phyloP scores from a whole-genome alignment of 2,329 filamentous ascomycete genomes.

The Penicillium sp. region DNA sequence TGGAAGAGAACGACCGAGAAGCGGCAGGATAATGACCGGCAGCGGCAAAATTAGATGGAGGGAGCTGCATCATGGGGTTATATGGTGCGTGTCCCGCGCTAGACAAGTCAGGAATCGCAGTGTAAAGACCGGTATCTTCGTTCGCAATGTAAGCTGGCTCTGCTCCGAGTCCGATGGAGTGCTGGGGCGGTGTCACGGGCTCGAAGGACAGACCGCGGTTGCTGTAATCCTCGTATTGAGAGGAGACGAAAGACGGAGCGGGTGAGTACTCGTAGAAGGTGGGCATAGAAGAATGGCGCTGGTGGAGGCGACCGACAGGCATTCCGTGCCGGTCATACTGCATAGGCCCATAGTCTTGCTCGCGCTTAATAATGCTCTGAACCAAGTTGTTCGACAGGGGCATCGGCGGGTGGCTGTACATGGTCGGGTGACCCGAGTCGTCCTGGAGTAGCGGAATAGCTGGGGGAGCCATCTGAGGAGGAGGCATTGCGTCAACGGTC shows the following conservation, averaged over 20 bases:
- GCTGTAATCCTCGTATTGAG: conserved; percentile 97
- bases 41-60: conserved; percentile 77
- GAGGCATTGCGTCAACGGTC: conserved; percentile 86
- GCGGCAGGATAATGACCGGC: conserved; percentile 75
- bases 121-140: conserved; percentile 94
- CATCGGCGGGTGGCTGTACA: conserved; percentile 64
- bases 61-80: conserved; percentile 87
- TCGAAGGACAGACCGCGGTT: conserved; percentile 94
- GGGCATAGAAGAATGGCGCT: conserved; percentile 97
- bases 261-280: conserved; percentile 98
- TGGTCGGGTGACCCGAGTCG: conserved; percentile 63
- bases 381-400: conserved; percentile 66
- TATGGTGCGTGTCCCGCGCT: conserved; percentile 63
- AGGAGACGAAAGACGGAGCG: conserved; percentile 96
- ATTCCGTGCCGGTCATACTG: conserved; percentile 93
- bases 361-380: conserved; percentile 78
- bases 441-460: conserved; percentile 59
- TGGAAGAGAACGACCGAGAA: conserved; percentile 64
- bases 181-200: conserved; percentile 92
- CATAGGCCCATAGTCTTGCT: conserved; percentile 76
- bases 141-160: conserved; percentile 98
- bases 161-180: conserved; percentile 72
- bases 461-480: conserved; percentile 75
- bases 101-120: conserved; percentile 83
- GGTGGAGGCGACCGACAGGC: conserved; percentile 76